Evolutionary conservation across 768 basidiomycete genomes (phyloP).

Genomic region (Pulveroboletus sp.): DNA sequence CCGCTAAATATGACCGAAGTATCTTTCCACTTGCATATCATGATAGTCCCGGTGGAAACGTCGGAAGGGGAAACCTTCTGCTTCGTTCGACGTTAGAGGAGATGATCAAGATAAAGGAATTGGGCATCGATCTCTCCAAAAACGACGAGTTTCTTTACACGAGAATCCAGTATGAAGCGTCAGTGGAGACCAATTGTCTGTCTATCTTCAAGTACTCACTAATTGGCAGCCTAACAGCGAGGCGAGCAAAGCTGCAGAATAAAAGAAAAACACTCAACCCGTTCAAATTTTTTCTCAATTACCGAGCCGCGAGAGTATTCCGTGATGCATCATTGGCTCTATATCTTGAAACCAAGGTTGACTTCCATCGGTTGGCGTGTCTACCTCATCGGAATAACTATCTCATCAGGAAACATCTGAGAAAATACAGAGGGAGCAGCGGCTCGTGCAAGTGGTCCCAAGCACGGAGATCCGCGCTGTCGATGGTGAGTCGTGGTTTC

Average conservation of each 20-base stretch:
- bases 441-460: not conserved
- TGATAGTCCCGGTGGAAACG: too few relatives aligned
- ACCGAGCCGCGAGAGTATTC: not conserved
- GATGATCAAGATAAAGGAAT: not conserved
- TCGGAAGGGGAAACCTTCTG: conserved; percentile 1
- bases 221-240: not conserved
- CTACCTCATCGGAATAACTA: not conserved
- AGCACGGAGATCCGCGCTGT: not conserved
- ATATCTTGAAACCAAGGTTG: not conserved
- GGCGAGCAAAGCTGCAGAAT: not conserved
- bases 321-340: not conserved
- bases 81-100: conserved; percentile 6
- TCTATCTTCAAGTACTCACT: not conserved
- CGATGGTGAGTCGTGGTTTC: not conserved
- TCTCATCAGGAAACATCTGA: conserved; percentile 4
- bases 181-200: not conserved
- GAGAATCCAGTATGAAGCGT: not conserved
- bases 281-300: not conserved
- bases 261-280: conserved; percentile 2
- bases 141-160: not conserved
- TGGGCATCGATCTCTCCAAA: conserved; percentile 2
- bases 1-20: not conserved
- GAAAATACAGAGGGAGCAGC: conserved; percentile 3
- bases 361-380: not conserved
- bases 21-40: not conserved